These are phyloP conservation scores for Drosera spatulata DNA, from an alignment of 179 eudicot species.

Conservation along the genomic window DNA sequence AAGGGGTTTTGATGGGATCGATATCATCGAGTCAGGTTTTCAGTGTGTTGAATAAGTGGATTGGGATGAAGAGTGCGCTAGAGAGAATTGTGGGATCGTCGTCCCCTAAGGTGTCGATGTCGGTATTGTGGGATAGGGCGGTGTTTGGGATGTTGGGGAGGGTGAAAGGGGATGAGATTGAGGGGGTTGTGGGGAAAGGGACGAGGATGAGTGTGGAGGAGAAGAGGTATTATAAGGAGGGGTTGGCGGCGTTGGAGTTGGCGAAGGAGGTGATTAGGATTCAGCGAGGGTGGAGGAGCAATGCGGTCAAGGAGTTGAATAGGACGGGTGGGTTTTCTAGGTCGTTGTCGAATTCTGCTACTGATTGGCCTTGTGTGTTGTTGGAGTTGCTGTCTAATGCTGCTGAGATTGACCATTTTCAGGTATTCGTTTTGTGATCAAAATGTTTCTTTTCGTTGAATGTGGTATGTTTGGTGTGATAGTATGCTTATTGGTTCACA, in stretches of 20 bases:
- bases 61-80: conserved; percentile 43
- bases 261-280: conserved; percentile 75
- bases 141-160: conserved; percentile 39
- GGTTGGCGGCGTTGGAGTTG: conserved; percentile 62
- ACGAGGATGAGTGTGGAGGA: conserved; percentile 43
- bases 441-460: neutral
- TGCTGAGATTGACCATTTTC: conserved; percentile 73
- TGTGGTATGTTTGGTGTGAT: neutral
- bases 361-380: conserved; percentile 90
- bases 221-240: conserved; percentile 57
- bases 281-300: conserved; percentile 67
- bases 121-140: conserved; percentile 70
- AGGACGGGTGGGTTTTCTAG: conserved; percentile 64
- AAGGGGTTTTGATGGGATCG: conserved; percentile 52
- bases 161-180: conserved; percentile 24
- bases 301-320: conserved; percentile 64
- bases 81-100: neutral
- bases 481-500: neutral
- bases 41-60: conserved; percentile 73
- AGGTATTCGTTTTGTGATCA: conserved; percentile 31
- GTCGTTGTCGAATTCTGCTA: conserved; percentile 58
- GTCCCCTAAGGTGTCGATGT: conserved; percentile 24
- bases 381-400: conserved; percentile 73
- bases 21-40: conserved; percentile 74
- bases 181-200: conserved; percentile 31